Evolutionary conservation across 2,329 filamentous ascomycete species (phyloP), one percentile per base, ranked within the genome.

Genomic region (Pseudogymnoascus sp.): DNA sequence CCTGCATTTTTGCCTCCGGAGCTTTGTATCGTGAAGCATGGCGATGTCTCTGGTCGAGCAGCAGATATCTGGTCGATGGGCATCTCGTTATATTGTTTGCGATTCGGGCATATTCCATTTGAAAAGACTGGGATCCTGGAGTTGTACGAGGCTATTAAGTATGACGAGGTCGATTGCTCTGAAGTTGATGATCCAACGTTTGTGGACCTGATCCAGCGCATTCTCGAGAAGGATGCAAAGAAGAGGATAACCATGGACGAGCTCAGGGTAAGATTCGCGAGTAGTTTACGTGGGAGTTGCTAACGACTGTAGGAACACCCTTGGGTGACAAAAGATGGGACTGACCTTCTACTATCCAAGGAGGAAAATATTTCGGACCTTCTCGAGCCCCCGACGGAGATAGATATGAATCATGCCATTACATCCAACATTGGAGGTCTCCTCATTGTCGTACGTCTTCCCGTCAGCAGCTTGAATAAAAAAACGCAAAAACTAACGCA

Each of bases 1-100:
- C 94, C 94, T 0, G 94, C 94, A 0, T 99, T 99, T 69, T 81
- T 97, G 62, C 90, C 94, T 0, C 94, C 94, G 0, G 94, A 99
- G 73, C 79, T 99, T 11, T 99, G 94, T 70, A 86, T 92, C 20
- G 84, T 86, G 6, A 91, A 84, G 68, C 93, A 97, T 71, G 90
- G 90, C 0, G 87, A 92, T 66, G 87, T 97, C 1, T 93, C 90
- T 2, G 94, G 94, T 9, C 89, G 85, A 67, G 91, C 93, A 3
- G 91, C 91, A 3, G 94, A 99, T 74, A 91, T 99, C 60, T 99
- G 94, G 94, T 96, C 93, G 3, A 97, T 97, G 93, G 94, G 94
- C 6, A 87, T 97, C 7, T 96, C 92, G 1, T 78, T 99, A 2
- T 97, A 93, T 72, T 99, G 94, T 72, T 80, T 99, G 38, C 86